These are phyloP conservation scores for Lachnum nothofagi DNA, from an alignment of 2,329 filamentous ascomycete species.

Conservation along the genomic window DNA sequence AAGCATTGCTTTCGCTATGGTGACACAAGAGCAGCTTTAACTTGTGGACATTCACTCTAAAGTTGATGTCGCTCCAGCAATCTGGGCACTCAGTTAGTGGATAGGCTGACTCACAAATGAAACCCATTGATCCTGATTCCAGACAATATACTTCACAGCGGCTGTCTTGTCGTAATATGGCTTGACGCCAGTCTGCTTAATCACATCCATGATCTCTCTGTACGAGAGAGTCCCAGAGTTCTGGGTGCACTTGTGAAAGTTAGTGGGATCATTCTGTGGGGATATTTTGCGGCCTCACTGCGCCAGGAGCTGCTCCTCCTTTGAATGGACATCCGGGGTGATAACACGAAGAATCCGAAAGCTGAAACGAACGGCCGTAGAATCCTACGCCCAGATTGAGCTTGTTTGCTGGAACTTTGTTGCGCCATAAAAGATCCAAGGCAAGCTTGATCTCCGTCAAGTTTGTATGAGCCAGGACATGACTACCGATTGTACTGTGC, in stretches of 20 bases:
- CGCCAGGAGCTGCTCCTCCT: constrained; percentile 24
- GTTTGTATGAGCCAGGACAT: constrained; percentile 37
- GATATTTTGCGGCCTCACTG: neutral
- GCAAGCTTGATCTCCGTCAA: constrained; percentile 36
- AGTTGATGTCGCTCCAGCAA: neutral
- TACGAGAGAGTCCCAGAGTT: neutral
- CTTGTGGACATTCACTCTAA: neutral
- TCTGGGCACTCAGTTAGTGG: neutral
- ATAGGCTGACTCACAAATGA: neutral
- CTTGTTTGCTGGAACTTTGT: constrained; percentile 35
- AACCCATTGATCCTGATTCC: neutral
- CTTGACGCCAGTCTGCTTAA: neutral
- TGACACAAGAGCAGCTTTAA: neutral
- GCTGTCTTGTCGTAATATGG: neutral
- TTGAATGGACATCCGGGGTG: constrained; percentile 22
- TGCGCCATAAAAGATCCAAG: constrained; percentile 36
- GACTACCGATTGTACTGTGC: neutral
- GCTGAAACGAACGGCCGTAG: constrained; percentile 41
- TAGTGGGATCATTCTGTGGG: constrained; percentile 19
- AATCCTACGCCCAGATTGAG: constrained; percentile 40
- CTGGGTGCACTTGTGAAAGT: constrained; percentile 23
- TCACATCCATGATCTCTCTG: neutral
- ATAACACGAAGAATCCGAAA: constrained; percentile 14
- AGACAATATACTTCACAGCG: neutral
- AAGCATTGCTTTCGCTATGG: neutral